Percentiles rank a stretch among this genome's conserved stretches.
Evolutionary conservation across 139 green algal genomes (phyloP).

Genomic region (Chlorella sp.): DNA sequence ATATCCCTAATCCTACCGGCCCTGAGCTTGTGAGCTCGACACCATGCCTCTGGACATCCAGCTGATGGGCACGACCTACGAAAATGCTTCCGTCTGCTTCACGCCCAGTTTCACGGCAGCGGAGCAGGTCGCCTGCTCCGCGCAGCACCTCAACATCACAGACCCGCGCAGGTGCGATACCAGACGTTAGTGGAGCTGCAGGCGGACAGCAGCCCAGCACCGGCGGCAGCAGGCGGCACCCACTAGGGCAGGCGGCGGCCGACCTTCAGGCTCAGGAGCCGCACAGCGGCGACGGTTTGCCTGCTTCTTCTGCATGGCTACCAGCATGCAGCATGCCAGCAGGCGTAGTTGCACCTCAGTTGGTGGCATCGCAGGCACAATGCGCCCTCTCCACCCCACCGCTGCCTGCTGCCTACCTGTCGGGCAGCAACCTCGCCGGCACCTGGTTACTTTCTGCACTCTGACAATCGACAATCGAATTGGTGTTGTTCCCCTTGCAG

Average conservation of each 20-base stretch:
- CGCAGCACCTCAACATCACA: slow-evolving; percentile 45
- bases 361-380: no score
- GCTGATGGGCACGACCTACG: neutral
- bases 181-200: neutral
- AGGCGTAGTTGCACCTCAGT: no score
- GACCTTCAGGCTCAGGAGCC: no score
- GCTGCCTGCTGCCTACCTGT: neutral
- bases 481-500: neutral
- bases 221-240: no score
- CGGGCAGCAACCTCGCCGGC: neutral
- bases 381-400: no score
- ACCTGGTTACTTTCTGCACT: no score
- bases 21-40: neutral
- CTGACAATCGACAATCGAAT: no score
- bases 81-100: slow-evolving; percentile 16
- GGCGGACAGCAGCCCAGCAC: neutral
- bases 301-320: neutral
- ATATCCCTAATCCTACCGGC: no score
- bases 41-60: neutral
- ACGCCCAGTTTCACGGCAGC: neutral
- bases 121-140: slow-evolving; percentile 33
- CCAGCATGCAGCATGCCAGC: neutral
- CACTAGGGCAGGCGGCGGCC: neutral
- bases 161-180: slow-evolving; percentile 33
- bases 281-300: neutral